These are phyloP conservation scores for Arthrobotrys musiformis DNA, from an alignment of 2,329 filamentous ascomycete genomes.

Conservation along the genomic window DNA sequence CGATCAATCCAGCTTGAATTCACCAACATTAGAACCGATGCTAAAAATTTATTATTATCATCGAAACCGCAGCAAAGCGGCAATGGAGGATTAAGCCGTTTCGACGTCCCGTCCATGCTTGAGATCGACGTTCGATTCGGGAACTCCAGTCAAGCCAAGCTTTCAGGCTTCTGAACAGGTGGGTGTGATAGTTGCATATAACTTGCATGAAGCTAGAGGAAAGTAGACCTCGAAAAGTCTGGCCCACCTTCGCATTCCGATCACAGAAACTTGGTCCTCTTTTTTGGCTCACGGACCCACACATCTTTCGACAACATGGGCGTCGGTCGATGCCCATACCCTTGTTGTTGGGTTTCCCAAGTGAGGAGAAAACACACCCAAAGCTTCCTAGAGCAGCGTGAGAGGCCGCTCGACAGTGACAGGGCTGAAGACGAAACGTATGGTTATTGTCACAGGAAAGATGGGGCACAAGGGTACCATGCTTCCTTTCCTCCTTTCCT, in stretches of 20 bases:
- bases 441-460: conserved; percentile 32
- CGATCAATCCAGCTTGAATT: background rate
- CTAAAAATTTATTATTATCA: background rate
- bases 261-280: conserved; percentile 37
- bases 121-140: conserved; percentile 36
- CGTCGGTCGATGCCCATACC: conserved; percentile 34
- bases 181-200: conserved; percentile 53
- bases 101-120: conserved; percentile 53
- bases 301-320: conserved; percentile 30
- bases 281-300: conserved; percentile 24
- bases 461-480: conserved; percentile 37
- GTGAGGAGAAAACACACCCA: conserved; percentile 40
- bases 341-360: conserved; percentile 44
- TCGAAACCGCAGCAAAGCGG: conserved; percentile 27
- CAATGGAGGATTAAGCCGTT: conserved; percentile 10
- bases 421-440: conserved; percentile 50
- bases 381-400: conserved; percentile 16
- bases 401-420: conserved; percentile 32
- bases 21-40: background rate
- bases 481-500: conserved; percentile 6
- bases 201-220: conserved; percentile 48
- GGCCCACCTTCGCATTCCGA: conserved; percentile 50
- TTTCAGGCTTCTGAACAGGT: conserved; percentile 22
- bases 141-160: conserved; percentile 36
- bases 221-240: conserved; percentile 16